Conservation (phyloP, 495 filamentous ascomycete genomes). For the Hypoxylon perforatum region DNA sequence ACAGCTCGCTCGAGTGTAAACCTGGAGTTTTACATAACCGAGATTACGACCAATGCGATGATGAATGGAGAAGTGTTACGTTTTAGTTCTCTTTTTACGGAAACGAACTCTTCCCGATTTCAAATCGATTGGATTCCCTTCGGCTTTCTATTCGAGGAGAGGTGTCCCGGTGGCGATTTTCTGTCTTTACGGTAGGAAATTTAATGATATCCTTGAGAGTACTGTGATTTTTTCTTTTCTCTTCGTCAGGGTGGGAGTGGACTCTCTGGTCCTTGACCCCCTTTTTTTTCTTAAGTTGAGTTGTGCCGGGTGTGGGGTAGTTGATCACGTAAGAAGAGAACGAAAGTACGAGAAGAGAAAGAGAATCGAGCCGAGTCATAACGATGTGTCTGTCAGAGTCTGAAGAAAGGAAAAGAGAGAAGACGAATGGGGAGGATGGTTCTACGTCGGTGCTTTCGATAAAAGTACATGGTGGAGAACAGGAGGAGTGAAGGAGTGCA, state of each 20-base stretch:
- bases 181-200: conserved; percentile 46
- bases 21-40: conserved; percentile 30
- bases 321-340: neutral
- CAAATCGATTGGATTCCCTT: conserved; percentile 35
- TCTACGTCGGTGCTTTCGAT: too few species aligned
- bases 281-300: conserved; percentile 7
- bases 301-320: conserved; percentile 1
- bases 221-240: conserved; percentile 33
- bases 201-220: conserved; percentile 50
- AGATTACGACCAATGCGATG: conserved; percentile 30
- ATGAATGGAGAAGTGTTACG: conserved; percentile 5
- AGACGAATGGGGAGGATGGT: too few species aligned
- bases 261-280: conserved; percentile 3
- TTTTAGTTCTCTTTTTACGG: conserved; percentile 1
- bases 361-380: too few species aligned
- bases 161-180: conserved; percentile 42
- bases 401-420: too few species aligned
- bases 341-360: too few species aligned
- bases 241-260: neutral
- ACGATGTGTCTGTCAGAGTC: too few species aligned
- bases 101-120: conserved; percentile 13
- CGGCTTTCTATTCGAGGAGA: conserved; percentile 34
- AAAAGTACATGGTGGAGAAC: too few species aligned
- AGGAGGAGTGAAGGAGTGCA: too few species aligned
- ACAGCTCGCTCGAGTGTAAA: conserved; percentile 22